Evolutionary conservation across 768 basidiomycete species (phyloP).

Genomic region (Tricholomella constricta): DNA sequence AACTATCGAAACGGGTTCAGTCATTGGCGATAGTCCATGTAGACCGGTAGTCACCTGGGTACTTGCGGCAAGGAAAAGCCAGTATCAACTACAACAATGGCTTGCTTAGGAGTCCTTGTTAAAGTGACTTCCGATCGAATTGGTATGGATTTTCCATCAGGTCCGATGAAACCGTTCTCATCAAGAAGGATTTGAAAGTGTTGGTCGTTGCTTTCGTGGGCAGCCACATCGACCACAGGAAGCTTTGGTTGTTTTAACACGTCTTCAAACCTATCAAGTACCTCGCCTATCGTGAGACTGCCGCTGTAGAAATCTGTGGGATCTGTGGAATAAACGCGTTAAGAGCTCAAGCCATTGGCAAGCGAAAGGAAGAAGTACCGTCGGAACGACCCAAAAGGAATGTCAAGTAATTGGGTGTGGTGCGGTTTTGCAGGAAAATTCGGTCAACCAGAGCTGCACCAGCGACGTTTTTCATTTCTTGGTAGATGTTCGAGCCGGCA

Average conservation of each 20-base stretch:
- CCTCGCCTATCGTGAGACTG: slow-evolving; percentile 62
- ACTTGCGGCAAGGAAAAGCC: slow-evolving; percentile 72
- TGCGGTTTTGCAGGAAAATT: slow-evolving; percentile 60
- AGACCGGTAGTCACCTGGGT: slow-evolving; percentile 39
- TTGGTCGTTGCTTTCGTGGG: slow-evolving; percentile 41
- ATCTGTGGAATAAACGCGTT: slow-evolving; percentile 31
- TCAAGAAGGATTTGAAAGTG: slow-evolving; percentile 72
- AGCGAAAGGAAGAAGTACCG: slow-evolving; percentile 20
- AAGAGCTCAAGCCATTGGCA: neutral
- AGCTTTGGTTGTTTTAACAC: slow-evolving; percentile 55
- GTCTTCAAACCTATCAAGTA: slow-evolving; percentile 48
- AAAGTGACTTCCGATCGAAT: slow-evolving; percentile 47
- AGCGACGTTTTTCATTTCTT: slow-evolving; percentile 29
- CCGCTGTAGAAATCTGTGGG: slow-evolving; percentile 55
- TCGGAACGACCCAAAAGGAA: slow-evolving; percentile 63
- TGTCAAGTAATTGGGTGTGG: slow-evolving; percentile 62
- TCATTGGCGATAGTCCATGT: slow-evolving; percentile 1
- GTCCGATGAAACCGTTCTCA: slow-evolving; percentile 60
- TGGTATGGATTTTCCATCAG: slow-evolving; percentile 52
- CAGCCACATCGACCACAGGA: slow-evolving; percentile 42
- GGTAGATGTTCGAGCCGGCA: slow-evolving; percentile 50
- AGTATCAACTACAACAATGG: slow-evolving; percentile 67
- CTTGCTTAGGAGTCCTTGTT: slow-evolving; percentile 42
- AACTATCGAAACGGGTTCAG: slow-evolving; percentile 30
- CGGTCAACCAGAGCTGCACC: slow-evolving; percentile 63